Percentiles rank a stretch among this genome's conserved stretches.
These are phyloP conservation scores for Xylaria intraflava DNA, from an alignment of 495 filamentous ascomycete species.

Conservation along the genomic window DNA sequence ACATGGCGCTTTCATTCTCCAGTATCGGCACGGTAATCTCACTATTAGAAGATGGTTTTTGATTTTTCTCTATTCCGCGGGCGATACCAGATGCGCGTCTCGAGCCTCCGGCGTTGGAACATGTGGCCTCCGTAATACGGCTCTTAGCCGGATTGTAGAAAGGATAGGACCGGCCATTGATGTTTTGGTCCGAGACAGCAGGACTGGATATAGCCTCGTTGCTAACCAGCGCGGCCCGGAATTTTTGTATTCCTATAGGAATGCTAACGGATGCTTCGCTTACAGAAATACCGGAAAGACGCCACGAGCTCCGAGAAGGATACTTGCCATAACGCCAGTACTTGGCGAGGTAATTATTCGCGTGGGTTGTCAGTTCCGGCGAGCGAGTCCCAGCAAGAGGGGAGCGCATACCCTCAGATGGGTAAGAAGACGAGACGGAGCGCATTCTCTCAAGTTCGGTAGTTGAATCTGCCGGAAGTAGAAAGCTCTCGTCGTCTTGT, in stretches of 20 bases:
- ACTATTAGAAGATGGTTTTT: neutral
- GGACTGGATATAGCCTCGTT: neutral
- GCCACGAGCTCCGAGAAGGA: slow-evolving; percentile 3
- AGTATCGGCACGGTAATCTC: slow-evolving; percentile 2
- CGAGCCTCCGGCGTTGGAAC: neutral
- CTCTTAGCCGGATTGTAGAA: neutral
- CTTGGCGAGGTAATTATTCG: neutral
- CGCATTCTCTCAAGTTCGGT: slow-evolving; percentile 2
- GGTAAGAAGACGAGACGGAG: slow-evolving; percentile 24
- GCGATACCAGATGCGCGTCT: neutral
- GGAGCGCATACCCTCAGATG: slow-evolving; percentile 27
- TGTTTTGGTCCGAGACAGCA: neutral
- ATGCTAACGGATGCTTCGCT: neutral
- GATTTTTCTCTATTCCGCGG: neutral
- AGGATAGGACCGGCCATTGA: neutral
- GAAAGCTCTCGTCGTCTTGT: neutral
- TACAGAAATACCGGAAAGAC: neutral
- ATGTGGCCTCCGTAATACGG: neutral
- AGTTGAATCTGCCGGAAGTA: neutral
- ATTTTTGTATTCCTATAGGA: neutral
- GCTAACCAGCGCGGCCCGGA: neutral
- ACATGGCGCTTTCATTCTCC: slow-evolving; percentile 12
- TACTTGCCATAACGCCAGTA: slow-evolving; percentile 1
- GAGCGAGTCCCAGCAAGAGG: slow-evolving; percentile 9
- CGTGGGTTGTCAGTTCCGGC: slow-evolving; percentile 12